Evolutionary conservation across 441 rosid genomes (phyloP).

Genomic region (Bocquillonia castaneifolia): DNA sequence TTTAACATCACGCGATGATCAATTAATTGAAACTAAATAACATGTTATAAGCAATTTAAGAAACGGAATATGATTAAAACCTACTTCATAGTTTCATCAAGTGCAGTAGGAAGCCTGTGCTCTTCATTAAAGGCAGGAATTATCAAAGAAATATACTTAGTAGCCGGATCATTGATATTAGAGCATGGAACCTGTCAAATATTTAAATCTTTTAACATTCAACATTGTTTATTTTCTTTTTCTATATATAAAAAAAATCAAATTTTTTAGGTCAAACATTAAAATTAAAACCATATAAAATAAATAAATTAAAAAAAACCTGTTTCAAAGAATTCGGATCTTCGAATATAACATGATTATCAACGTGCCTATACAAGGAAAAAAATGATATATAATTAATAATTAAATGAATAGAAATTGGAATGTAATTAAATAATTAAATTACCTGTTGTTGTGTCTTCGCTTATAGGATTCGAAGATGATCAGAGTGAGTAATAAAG

Average conservation of each 20-base stretch:
- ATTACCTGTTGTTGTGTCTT: slow-evolving; percentile 57
- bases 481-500: slow-evolving; percentile 38
- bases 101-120: slow-evolving; percentile 83
- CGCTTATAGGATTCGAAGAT: slow-evolving; percentile 59
- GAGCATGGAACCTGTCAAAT: slow-evolving; percentile 63
- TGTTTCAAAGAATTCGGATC: slow-evolving; percentile 72
- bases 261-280: too few species aligned
- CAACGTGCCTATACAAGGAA: slow-evolving; percentile 43
- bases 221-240: too few species aligned
- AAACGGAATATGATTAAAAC: slow-evolving; percentile 5
- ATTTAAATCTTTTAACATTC: too few species aligned
- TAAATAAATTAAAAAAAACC: slow-evolving; percentile 33
- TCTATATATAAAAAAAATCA: too few species aligned
- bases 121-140: slow-evolving; percentile 93
- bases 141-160: slow-evolving; percentile 74
- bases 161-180: slow-evolving; percentile 58
- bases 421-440: background rate
- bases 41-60: too few species aligned
- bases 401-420: background rate
- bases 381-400: too few species aligned
- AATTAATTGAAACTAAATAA: too few species aligned
- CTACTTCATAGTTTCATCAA: slow-evolving; percentile 81
- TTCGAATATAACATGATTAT: slow-evolving; percentile 55
- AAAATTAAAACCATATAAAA: background rate
- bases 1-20: too few species aligned